Evolutionary conservation across 768 basidiomycete species (phyloP).

Genomic region (Lactarius pseudohatsudake): DNA sequence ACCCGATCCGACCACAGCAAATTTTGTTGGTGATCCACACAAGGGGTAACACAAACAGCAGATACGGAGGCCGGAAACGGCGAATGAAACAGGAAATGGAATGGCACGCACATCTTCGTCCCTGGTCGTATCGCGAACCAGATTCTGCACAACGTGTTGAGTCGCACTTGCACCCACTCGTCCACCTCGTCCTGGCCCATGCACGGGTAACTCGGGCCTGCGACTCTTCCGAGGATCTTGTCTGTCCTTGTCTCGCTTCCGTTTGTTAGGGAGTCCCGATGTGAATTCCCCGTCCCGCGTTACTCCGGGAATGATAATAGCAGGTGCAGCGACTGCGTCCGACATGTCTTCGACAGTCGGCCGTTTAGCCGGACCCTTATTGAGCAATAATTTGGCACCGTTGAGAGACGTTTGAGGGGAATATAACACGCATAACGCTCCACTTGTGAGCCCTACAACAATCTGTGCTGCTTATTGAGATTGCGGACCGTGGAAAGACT

Average conservation of each 20-base stretch:
- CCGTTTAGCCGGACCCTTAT: slow-evolving; percentile 82
- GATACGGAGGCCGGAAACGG: slow-evolving; percentile 20
- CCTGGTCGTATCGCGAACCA: slow-evolving; percentile 87
- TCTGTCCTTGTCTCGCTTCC: slow-evolving; percentile 87
- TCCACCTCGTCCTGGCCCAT: slow-evolving; percentile 90
- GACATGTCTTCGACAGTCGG: slow-evolving; percentile 87
- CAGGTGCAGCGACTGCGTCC: slow-evolving; percentile 77
- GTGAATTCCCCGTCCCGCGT: slow-evolving; percentile 73
- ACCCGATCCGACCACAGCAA: slow-evolving; percentile 14
- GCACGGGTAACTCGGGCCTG: slow-evolving; percentile 89
- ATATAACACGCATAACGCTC: slow-evolving; percentile 87
- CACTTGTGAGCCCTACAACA: slow-evolving; percentile 82
- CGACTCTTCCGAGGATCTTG: slow-evolving; percentile 89
- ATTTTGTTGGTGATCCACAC: neutral
- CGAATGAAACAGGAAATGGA: slow-evolving; percentile 27
- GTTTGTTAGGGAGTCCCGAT: slow-evolving; percentile 61
- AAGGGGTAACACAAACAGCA: slow-evolving; percentile 25
- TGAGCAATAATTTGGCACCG: slow-evolving; percentile 86
- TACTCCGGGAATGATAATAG: slow-evolving; percentile 91
- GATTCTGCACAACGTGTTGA: slow-evolving; percentile 92
- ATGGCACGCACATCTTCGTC: slow-evolving; percentile 87
- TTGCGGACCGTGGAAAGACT: neutral
- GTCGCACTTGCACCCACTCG: slow-evolving; percentile 96
- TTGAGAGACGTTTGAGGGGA: slow-evolving; percentile 88
- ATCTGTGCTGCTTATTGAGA: slow-evolving; percentile 52